Conservation (phyloP, 495 filamentous ascomycete genomes). For the Trichoderma virens region DNA sequence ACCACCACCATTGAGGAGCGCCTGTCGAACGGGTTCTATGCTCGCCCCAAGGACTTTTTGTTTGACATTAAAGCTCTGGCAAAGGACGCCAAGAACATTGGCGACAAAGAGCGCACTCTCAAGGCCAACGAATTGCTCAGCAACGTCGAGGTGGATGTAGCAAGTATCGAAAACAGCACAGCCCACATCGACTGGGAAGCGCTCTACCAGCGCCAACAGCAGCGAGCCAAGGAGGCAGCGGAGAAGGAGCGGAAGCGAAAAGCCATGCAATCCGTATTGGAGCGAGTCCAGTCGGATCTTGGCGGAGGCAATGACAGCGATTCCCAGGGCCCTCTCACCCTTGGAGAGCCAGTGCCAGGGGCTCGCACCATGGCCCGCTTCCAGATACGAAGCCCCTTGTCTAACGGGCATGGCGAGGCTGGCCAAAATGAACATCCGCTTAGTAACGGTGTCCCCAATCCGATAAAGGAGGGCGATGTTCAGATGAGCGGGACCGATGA, state of each 20-base stretch:
- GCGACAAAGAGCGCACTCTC: slow-evolving; percentile 67
- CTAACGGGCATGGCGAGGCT: slow-evolving; percentile 43
- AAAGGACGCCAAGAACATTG: slow-evolving; percentile 69
- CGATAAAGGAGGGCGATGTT: slow-evolving; percentile 38
- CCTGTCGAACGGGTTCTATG: slow-evolving; percentile 91
- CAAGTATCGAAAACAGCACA: slow-evolving; percentile 51
- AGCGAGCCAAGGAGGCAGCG: slow-evolving; percentile 55
- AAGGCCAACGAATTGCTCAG: slow-evolving; percentile 84
- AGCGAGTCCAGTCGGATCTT: slow-evolving; percentile 28
- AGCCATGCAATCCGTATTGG: slow-evolving; percentile 35
- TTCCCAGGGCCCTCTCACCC: slow-evolving; percentile 49
- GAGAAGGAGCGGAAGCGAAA: slow-evolving; percentile 53
- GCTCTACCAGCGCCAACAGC: slow-evolving; percentile 64
- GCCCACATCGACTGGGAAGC: slow-evolving; percentile 34
- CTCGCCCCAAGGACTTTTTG: slow-evolving; percentile 76
- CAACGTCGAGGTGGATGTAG: slow-evolving; percentile 88
- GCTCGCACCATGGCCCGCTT: slow-evolving; percentile 38
- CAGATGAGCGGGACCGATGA: slow-evolving; percentile 55
- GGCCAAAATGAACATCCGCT: slow-evolving; percentile 29
- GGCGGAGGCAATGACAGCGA: slow-evolving; percentile 25
- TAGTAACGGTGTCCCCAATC: slow-evolving; percentile 59
- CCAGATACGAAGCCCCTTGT: slow-evolving; percentile 37
- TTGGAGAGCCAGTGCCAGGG: slow-evolving; percentile 51
- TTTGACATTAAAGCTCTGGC: slow-evolving; percentile 74
- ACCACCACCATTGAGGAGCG: slow-evolving; percentile 90